These are phyloP conservation scores for Tetradesmus lagerheimii DNA, from an alignment of 139 green algal species.

Conservation along the genomic window DNA sequence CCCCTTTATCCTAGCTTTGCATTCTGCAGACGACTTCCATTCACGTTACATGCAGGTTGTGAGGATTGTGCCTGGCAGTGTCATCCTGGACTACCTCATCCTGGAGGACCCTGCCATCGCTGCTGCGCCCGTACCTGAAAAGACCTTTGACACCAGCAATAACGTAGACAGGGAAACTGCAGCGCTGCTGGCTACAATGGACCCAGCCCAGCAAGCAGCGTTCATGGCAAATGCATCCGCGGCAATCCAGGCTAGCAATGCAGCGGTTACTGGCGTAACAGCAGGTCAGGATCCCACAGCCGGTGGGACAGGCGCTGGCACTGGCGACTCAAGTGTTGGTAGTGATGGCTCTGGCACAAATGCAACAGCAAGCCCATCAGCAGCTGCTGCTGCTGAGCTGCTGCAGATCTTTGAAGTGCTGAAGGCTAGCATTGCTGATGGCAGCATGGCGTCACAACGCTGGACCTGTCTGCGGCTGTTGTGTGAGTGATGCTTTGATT, in stretches of 20 bases:
- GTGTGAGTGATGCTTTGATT: conserved; percentile 3
- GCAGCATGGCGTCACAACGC: not conserved
- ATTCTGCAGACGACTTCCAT: no score
- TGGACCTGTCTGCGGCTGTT: not conserved
- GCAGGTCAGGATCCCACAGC: not conserved
- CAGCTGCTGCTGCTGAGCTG: conserved; percentile 10
- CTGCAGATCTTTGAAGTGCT: not conserved
- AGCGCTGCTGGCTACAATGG: not conserved
- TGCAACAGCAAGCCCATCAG: not conserved
- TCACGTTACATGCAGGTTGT: conserved; percentile 12
- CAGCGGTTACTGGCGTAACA: no score
- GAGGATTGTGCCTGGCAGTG: conserved; percentile 14
- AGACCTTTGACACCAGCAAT: conserved; percentile 29
- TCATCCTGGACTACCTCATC: conserved; percentile 28
- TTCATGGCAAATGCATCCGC: not conserved
- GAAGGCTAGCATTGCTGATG: conserved; percentile 26
- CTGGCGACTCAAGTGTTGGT: not conserved
- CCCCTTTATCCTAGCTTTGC: no score
- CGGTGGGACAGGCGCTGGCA: no score
- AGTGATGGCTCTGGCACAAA: not conserved
- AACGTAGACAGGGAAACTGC: conserved; percentile 28
- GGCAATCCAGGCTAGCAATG: not conserved
- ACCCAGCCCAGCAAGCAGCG: not conserved
- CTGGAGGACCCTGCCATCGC: conserved; percentile 13
- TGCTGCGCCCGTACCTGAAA: conserved; percentile 6